Evolutionary conservation across 768 basidiomycete species (phyloP), one percentile per base, ranked within the genome.

Genomic region (Coprinopsis sp.): DNA sequence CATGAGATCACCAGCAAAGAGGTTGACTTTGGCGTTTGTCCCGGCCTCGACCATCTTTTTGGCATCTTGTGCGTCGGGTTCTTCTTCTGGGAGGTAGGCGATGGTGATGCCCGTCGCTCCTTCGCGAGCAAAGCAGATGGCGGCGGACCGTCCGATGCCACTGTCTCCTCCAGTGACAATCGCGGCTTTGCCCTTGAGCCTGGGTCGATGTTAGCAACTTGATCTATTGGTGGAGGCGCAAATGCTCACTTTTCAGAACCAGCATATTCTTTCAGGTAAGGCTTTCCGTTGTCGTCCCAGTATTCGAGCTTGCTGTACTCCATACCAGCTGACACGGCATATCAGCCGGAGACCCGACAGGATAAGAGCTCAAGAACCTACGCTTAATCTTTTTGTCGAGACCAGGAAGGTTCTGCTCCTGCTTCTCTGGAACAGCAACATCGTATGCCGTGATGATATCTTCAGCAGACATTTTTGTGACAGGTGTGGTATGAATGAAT

Each of bases 81-180:
- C 65, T 57, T 83, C 83, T 50, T 77, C 65, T 1, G 76, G 72
- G 1, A 83, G 70, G 59, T 80, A 73, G 6, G 75, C 66, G 43
- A 77, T 69, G 4, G 77, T 76, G 46, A 80, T 69, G 38, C 74
- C 76, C 4, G 71, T 62, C 44, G 48, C 51, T n/a, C 77, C 78
- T 54, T 81, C 74, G 13, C 72, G 68, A 2, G 76, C 74, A 57
- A 76, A 79, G 53, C 74, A 63, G 34, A 74, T 68, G 3, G 77
- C 73, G 2, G 71, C 70, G 3, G 73, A 61, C 2, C 74, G 67
- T n/a, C 77, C 78, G 39, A 79, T 79, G 16, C 78, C 77, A 60
- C 52, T 72, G 51, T 73, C 68, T 12, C 69, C 68, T 18, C 69
- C 64, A 6, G 68, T 69, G 40, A 69, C 54, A 12, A 68, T 64